These are phyloP conservation scores for Corylus americana DNA, from an alignment of 306 rosid species.

Conservation along the genomic window DNA sequence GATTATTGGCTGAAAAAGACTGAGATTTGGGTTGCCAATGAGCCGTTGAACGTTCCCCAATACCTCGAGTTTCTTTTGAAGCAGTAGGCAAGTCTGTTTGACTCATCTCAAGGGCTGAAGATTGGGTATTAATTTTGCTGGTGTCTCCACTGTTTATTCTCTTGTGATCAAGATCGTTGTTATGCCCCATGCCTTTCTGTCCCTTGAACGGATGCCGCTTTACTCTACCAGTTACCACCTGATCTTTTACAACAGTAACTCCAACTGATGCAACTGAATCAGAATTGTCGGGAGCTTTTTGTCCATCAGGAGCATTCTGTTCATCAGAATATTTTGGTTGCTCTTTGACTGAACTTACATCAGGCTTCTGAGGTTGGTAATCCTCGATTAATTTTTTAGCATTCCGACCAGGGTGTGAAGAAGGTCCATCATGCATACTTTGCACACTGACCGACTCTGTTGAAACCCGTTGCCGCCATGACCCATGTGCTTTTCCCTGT, in stretches of 20 bases:
- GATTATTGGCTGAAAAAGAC: constrained; percentile 42
- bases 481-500: constrained; percentile 67
- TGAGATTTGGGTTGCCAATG: constrained; percentile 92
- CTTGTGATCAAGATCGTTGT: constrained; percentile 57
- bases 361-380: constrained; percentile 42
- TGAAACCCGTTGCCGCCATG: constrained; percentile 68
- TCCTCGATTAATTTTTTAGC: constrained; percentile 42
- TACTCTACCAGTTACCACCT: constrained; percentile 47
- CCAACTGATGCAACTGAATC: constrained; percentile 44
- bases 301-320: constrained; percentile 50
- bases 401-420: constrained; percentile 39
- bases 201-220: constrained; percentile 62
- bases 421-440: constrained; percentile 47
- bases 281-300: constrained; percentile 38
- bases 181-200: constrained; percentile 48
- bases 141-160: constrained; percentile 36
- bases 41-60: constrained; percentile 53
- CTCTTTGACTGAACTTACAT: constrained; percentile 42
- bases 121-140: constrained; percentile 39
- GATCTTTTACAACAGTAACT: constrained; percentile 51
- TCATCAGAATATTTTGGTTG: constrained; percentile 47
- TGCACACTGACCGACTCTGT: constrained; percentile 46
- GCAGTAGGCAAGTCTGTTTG: constrained; percentile 47
- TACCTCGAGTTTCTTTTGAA: constrained; percentile 60
- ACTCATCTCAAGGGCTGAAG: constrained; percentile 43